Conservation (phyloP, 257 asterid species). For the Ocimum tenuiflorum region DNA sequence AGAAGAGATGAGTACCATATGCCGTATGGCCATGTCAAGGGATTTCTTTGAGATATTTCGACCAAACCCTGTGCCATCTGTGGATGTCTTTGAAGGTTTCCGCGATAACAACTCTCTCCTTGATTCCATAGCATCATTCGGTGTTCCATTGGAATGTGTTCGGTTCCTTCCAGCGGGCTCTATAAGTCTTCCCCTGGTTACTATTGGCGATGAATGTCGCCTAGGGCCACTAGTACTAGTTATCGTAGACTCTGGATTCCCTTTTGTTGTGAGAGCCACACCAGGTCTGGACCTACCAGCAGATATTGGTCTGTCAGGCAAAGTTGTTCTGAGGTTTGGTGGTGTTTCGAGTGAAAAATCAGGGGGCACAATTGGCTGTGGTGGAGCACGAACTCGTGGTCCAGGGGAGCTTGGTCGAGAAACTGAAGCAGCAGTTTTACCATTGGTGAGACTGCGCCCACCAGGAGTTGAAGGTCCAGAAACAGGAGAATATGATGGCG, state of each 20-base stretch:
- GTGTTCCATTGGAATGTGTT: slow-evolving; percentile 47
- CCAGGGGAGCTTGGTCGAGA: slow-evolving; percentile 98
- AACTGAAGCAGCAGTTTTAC: slow-evolving; percentile 46
- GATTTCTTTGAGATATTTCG: slow-evolving; percentile 92
- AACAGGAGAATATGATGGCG: slow-evolving; percentile 51
- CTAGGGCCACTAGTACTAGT: slow-evolving; percentile 49
- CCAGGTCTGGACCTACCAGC: slow-evolving; percentile 91
- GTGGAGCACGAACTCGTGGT: slow-evolving; percentile 60
- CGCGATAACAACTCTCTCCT: slow-evolving; percentile 53
- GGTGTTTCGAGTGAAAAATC: slow-evolving; percentile 90
- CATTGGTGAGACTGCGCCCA: slow-evolving; percentile 48
- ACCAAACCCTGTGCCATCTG: slow-evolving; percentile 85
- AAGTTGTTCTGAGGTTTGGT: slow-evolving; percentile 80
- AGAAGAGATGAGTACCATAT: slow-evolving; percentile 51
- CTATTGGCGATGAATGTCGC: slow-evolving; percentile 80
- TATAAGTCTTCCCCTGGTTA: slow-evolving; percentile 64
- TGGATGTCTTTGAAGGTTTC: slow-evolving; percentile 77
- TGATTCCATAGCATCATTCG: slow-evolving; percentile 48
- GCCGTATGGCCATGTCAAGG: slow-evolving; percentile 92
- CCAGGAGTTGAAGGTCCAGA: slow-evolving; percentile 58
- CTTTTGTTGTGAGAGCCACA: slow-evolving; percentile 70
- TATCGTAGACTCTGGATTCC: slow-evolving; percentile 42
- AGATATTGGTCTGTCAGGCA: slow-evolving; percentile 75
- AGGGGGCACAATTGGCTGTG: slow-evolving; percentile 71
- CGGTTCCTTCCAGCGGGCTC: slow-evolving; percentile 68